phyloP scores from a whole-genome alignment of 305 asterid genomes.

The Fraxinus albicans region DNA sequence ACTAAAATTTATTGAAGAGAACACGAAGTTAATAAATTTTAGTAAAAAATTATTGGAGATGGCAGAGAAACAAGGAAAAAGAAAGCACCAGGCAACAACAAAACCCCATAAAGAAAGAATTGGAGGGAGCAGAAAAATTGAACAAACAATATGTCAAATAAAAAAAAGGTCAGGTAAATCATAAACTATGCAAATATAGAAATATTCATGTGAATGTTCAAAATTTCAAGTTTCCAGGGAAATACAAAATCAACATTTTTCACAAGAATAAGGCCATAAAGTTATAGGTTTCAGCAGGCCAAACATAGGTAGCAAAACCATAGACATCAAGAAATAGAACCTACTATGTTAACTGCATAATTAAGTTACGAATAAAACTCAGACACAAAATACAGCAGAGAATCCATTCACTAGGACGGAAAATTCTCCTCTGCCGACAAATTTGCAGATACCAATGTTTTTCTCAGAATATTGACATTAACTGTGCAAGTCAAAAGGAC shows the following conservation, averaged over 20 bases:
- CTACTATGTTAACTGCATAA: background rate
- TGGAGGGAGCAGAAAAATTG: background rate
- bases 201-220: background rate
- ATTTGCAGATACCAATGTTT: constrained; percentile 18
- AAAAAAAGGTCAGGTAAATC: background rate
- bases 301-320: background rate
- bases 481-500: constrained; percentile 16
- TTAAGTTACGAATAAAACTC: background rate
- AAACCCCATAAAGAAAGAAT: too few species aligned
- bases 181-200: background rate
- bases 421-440: constrained; percentile 23
- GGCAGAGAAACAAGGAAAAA: too few species aligned
- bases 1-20: too few species aligned
- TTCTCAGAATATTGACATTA: constrained; percentile 31
- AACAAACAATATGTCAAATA: background rate
- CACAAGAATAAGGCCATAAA: background rate
- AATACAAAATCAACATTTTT: background rate
- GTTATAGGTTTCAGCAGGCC: background rate
- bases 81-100: too few species aligned
- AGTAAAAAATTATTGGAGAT: too few species aligned
- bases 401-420: constrained; percentile 1
- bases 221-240: background rate
- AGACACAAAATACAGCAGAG: constrained; percentile 8
- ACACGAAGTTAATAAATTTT: too few species aligned
- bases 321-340: background rate